Base-by-base conservation (phyloP, 306 rosid species). In the Quercus parvula region DNA sequence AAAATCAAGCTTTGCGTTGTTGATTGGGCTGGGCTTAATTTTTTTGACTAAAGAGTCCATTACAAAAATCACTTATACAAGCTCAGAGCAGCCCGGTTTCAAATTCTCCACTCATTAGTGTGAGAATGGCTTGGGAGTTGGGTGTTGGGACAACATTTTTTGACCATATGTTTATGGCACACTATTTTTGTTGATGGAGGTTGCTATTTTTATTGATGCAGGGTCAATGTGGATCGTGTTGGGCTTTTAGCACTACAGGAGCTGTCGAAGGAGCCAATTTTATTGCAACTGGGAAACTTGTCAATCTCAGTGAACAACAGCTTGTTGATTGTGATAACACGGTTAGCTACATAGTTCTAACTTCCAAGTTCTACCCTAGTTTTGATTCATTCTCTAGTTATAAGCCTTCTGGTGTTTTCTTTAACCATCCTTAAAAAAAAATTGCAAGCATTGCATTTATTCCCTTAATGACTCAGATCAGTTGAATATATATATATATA, bases 231-330 rank as follows among this genome's bases (percentile, higher is more conserved):
- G 99, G 99, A 74, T 82, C 99, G 7, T 92, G 97, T 78, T 94
- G 97, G 99, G 99, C 97, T 35, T 94, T 94, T 77, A 94, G 97
- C 81, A 94, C 99, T 0, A 90, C 94, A 27, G 99, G 99, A 72
- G 86, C 91, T 5, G 56, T 91, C 12, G 99, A 94, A 87, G 99
- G 99, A 76, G 99, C 97, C 38, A 78, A 94, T 81, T 94, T 85
- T 56, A 31, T 92, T 12, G 92, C 91, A 44, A 90, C 97, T 0
- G 99, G 97, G 30, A 90, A 92, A 79, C 99, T 94, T 19, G 82
- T 92, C 24, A 92, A 25, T 88, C 97, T 94, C n/a, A 94, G 97
- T 59, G 99, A 94, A 74, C 97, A 94, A 74, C 99, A 94, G 84
- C 97, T 94, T 7, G 88, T 92, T 46, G 99, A 94, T 63, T 94